These are phyloP conservation scores for Phyllosticta citriasiana DNA, from an alignment of 2,329 filamentous ascomycete species.

Conservation along the genomic window DNA sequence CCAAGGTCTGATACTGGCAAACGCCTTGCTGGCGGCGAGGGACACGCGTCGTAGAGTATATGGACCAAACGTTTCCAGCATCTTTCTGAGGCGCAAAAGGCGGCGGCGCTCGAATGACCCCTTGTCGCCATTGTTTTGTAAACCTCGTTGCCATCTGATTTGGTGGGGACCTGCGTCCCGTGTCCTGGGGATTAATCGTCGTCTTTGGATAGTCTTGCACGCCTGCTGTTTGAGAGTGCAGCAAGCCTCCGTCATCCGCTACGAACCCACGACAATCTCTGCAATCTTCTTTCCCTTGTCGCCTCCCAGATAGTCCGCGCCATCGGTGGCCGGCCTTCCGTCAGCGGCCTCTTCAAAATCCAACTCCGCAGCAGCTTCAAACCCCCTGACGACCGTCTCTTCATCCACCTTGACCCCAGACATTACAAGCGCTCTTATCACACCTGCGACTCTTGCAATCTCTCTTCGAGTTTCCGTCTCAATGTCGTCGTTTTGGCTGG, in stretches of 20 bases:
- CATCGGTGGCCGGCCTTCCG: conserved; percentile 22
- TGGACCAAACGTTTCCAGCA: too few relatives aligned
- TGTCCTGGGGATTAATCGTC: neutral
- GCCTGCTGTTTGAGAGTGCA: neutral
- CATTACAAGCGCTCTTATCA: conserved; percentile 74
- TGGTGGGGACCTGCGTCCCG: neutral
- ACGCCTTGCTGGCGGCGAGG: too few relatives aligned
- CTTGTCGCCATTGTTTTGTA: too few relatives aligned
- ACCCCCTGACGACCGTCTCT: conserved; percentile 73
- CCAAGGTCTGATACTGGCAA: too few relatives aligned
- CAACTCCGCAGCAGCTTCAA: conserved; percentile 70
- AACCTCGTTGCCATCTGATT: neutral
- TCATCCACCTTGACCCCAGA: conserved; percentile 80
- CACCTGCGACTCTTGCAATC: conserved; percentile 73
- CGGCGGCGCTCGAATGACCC: too few relatives aligned
- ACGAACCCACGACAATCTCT: conserved; percentile 20
- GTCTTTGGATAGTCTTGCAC: neutral
- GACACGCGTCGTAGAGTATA: too few relatives aligned
- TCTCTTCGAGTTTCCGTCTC: conserved; percentile 67
- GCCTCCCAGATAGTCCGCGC: conserved; percentile 25
- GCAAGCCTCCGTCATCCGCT: neutral
- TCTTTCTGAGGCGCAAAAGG: too few relatives aligned
- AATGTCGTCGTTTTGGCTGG: conserved; percentile 87
- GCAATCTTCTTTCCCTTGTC: conserved; percentile 28
- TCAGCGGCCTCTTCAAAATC: conserved; percentile 51